phyloP scores from a whole-genome alignment of 176 grass and related monocot genomes.

The Bolboschoenus planiculmis region DNA sequence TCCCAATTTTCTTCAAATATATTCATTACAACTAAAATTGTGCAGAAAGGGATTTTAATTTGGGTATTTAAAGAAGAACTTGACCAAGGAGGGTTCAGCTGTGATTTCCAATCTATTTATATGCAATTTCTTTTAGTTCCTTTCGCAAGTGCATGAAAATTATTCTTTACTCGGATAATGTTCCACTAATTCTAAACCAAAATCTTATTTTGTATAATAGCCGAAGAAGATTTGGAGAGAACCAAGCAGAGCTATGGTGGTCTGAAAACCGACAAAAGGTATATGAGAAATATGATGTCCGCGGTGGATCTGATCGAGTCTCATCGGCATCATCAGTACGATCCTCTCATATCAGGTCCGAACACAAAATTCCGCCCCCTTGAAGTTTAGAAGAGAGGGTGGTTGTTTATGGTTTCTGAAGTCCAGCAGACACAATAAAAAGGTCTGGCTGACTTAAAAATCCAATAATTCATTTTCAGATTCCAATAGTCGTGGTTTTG shows the following conservation, averaged over 20 bases:
- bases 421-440: not conserved
- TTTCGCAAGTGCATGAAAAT: not conserved
- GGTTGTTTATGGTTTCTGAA: not conserved
- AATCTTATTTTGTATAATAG: conserved; percentile 27
- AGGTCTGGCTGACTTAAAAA: conserved; percentile 4
- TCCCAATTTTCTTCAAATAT: not conserved
- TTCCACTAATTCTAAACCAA: not conserved
- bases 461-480: not conserved
- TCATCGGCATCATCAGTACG: conserved; percentile 67
- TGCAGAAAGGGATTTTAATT: not conserved
- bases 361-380: not conserved
- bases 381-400: not conserved
- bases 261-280: conserved; percentile 87
- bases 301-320: conserved; percentile 51
- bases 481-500: not conserved
- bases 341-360: conserved; percentile 36
- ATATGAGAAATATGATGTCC: conserved; percentile 81
- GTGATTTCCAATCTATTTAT: not conserved
- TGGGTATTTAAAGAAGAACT: not conserved
- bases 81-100: not conserved
- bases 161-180: not conserved
- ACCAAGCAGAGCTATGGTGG: conserved; percentile 97
- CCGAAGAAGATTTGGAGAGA: conserved; percentile 83
- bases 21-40: not conserved
- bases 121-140: not conserved